Evolutionary conservation across 345 rosid genomes (phyloP), one percentile per base, ranked within the genome.

Genomic region (Salix koriyanagi): DNA sequence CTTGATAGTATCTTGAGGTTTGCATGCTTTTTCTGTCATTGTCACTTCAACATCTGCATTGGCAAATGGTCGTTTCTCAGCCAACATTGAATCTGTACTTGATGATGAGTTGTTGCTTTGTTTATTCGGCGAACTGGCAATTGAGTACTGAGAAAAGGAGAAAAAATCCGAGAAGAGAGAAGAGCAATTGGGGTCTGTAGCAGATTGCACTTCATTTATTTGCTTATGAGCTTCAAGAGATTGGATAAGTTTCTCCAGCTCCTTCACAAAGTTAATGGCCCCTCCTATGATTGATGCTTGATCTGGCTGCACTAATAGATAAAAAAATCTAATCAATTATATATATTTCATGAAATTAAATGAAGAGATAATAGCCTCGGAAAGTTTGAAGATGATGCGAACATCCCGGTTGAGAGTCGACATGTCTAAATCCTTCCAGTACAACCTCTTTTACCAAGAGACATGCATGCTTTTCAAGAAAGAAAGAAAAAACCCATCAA

Each of bases 201-300:
- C 72, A 65, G 73, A 8, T n/a, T 16, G 28, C 25, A 74, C 32
- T 41, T 77, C 67, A 42, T 73, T 74, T 37, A 79, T 67, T 82
- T 74, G 76, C 70, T 77, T 80, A 42, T 80, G 81, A 11, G 84
- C 83, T 84, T 88, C 81, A 50, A 88, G 80, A 61, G 86, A 80
- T 61, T 92, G 94, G 7, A 87, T 83, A 30, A 71, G 86, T 62
- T 88, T 91, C 83, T 92, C 97, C n/a, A 87, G 89, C 79, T 88
- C 88, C 85, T 88, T 92, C 36, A 91, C 87, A 69, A 86, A 89
- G 79, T 85, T 85, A 74, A 90, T 87, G 8, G 97, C 90, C 61
- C 97, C 94, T 19, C 90, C 97, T 21, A 92, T 69, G 65, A 90
- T 89, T 54, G 97, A 92, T 80, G 92, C 94, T 81, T 92, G 94